Evolutionary conservation across 495 filamentous ascomycete species (phyloP).

Genomic region (Podospora pseudopauciseta): DNA sequence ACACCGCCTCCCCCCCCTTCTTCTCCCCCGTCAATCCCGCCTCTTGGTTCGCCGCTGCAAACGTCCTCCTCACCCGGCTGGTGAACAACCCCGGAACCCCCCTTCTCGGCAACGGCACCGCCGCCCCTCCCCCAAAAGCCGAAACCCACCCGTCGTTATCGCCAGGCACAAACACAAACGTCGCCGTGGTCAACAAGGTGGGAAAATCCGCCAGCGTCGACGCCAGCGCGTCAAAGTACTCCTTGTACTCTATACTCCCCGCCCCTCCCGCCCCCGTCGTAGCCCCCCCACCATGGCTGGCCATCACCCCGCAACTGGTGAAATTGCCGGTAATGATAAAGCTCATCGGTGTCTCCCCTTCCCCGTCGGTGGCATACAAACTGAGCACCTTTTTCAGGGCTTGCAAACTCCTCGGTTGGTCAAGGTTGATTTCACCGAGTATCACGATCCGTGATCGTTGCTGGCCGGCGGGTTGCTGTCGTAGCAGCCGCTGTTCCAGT

Average conservation of each 20-base stretch:
- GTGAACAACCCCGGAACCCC: slow-evolving; percentile 84
- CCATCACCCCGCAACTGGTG: slow-evolving; percentile 65
- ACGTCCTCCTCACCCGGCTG: slow-evolving; percentile 71
- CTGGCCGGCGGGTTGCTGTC: slow-evolving; percentile 16
- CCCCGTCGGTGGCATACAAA: slow-evolving; percentile 59
- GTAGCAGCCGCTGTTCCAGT: slow-evolving; percentile 54
- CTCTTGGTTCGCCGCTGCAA: slow-evolving; percentile 70
- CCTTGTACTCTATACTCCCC: slow-evolving; percentile 88
- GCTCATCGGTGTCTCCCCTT: slow-evolving; percentile 66
- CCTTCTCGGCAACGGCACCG: slow-evolving; percentile 67
- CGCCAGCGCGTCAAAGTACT: slow-evolving; percentile 84
- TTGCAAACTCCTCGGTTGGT: slow-evolving; percentile 70
- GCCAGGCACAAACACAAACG: slow-evolving; percentile 88
- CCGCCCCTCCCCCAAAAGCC: slow-evolving; percentile 78
- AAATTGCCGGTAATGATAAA: slow-evolving; percentile 87
- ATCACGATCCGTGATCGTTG: slow-evolving; percentile 58
- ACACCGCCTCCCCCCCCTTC: slow-evolving; percentile 65
- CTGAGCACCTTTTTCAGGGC: slow-evolving; percentile 72
- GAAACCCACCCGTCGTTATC: slow-evolving; percentile 94
- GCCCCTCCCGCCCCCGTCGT: slow-evolving; percentile 51
- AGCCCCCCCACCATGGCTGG: slow-evolving; percentile 35
- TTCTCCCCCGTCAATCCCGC: slow-evolving; percentile 42
- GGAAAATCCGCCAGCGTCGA: slow-evolving; percentile 81
- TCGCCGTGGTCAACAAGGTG: slow-evolving; percentile 69
- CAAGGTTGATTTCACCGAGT: slow-evolving; percentile 78